A percentile compares a stretch with the other conserved stretches of the same genome.
Evolutionary conservation across 1,284 basidiomycete species (phyloP).

Genomic region (Spongispora temasekensis): DNA sequence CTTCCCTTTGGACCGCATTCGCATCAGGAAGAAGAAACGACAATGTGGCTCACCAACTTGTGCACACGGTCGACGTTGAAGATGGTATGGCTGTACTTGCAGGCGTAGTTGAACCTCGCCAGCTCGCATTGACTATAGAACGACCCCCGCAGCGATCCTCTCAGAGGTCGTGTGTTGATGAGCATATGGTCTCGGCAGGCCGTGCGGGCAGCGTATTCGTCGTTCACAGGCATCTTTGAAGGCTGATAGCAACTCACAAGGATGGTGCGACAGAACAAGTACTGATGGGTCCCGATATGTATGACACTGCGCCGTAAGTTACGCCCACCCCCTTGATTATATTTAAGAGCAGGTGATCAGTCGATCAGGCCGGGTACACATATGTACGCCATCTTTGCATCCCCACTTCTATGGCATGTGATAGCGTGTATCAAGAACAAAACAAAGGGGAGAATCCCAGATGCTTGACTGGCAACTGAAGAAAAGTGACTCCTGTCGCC

Average conservation of each 20-base stretch:
- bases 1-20: constrained; percentile 6
- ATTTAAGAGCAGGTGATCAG: no score
- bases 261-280: not conserved
- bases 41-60: constrained; percentile 9
- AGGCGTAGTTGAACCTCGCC: not conserved
- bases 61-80: constrained; percentile 19
- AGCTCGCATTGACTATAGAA: constrained; percentile 16
- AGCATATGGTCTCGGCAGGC: constrained; percentile 15
- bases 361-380: no score
- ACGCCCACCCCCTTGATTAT: no score
- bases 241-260: no score
- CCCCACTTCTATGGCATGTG: no score
- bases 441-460: no score
- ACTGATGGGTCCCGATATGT: no score
- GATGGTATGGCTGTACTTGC: constrained; percentile 22
- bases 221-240: constrained; percentile 14
- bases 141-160: constrained; percentile 4
- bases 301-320: no score
- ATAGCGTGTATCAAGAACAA: no score
- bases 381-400: no score
- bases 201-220: constrained; percentile 21
- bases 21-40: not conserved
- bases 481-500: no score
- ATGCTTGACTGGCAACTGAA: no score
- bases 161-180: constrained; percentile 12